phyloP scores from a whole-genome alignment of 345 rosid species.

The Draba incana region DNA sequence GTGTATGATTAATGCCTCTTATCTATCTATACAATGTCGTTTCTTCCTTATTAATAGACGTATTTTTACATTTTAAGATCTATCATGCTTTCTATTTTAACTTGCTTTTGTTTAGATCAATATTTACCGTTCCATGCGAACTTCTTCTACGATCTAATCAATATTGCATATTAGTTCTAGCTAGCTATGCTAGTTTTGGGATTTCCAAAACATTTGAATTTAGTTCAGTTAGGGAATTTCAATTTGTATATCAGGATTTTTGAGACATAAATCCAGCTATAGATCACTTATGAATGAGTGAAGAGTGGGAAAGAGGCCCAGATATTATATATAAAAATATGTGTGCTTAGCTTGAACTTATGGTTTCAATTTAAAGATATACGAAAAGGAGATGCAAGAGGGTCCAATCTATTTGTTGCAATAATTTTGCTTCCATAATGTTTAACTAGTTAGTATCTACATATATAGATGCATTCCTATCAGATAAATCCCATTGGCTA shows the following conservation, averaged over 20 bases:
- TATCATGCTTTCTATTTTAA: background rate
- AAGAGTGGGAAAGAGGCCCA: conserved; percentile 36
- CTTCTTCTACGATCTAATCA: background rate
- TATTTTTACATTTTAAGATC: conserved; percentile 2
- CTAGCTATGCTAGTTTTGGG: background rate
- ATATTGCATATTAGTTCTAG: background rate
- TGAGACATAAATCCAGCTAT: conserved; percentile 29
- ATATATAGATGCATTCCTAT: conserved; percentile 24
- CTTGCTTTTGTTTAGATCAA: too few species aligned
- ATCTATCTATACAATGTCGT: conserved; percentile 10
- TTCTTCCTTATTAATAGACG: background rate
- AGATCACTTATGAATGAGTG: conserved; percentile 33
- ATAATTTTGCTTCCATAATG: conserved; percentile 45
- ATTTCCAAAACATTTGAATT: background rate
- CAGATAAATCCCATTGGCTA: background rate
- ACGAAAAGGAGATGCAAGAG: conserved; percentile 47
- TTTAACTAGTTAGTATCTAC: conserved; percentile 39
- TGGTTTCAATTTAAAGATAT: conserved; percentile 60
- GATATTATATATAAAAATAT: conserved; percentile 36
- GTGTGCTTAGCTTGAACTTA: conserved; percentile 50
- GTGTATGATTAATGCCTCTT: conserved; percentile 26
- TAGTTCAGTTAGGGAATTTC: background rate
- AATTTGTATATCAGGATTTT: background rate
- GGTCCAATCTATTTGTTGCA: conserved; percentile 40
- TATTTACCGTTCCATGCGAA: too few species aligned